A percentile compares a stretch with the other conserved stretches of the same genome.
phyloP scores from a whole-genome alignment of 352 stramenopile genomes.

The Phytophthora sojae region DNA sequence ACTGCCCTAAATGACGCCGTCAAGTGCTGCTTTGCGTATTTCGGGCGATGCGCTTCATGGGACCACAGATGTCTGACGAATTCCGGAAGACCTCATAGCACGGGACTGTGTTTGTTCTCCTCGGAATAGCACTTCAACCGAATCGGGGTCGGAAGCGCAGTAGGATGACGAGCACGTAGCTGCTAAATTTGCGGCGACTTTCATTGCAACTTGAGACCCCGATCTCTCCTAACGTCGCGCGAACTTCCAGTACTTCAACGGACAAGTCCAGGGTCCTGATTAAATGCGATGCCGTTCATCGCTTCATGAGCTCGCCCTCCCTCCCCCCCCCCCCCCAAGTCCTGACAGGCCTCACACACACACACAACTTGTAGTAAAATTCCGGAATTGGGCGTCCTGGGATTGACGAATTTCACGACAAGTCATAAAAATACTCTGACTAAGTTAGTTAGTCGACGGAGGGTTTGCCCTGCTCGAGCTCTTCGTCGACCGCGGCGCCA shows the following conservation, averaged over 20 bases:
- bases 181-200: too few species aligned
- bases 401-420: background rate
- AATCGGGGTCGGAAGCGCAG: background rate
- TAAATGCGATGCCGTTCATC: too few species aligned
- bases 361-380: background rate
- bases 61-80: background rate
- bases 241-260: too few species aligned
- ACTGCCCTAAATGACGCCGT: background rate
- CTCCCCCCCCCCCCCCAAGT: too few species aligned
- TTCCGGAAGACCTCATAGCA: background rate
- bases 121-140: slow-evolving; percentile 1
- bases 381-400: background rate
- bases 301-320: too few species aligned
- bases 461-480: slow-evolving; percentile 24
- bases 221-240: too few species aligned
- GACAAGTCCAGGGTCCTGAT: too few species aligned
- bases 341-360: too few species aligned
- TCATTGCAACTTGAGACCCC: too few species aligned
- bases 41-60: background rate
- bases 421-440: background rate
- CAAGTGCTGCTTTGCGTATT: background rate
- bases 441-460: slow-evolving; percentile 11
- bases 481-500: background rate
- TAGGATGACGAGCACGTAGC: background rate
- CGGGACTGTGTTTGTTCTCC: background rate